phyloP scores from a whole-genome alignment of 2,329 filamentous ascomycete genomes.

The Talaromyces sp. region DNA sequence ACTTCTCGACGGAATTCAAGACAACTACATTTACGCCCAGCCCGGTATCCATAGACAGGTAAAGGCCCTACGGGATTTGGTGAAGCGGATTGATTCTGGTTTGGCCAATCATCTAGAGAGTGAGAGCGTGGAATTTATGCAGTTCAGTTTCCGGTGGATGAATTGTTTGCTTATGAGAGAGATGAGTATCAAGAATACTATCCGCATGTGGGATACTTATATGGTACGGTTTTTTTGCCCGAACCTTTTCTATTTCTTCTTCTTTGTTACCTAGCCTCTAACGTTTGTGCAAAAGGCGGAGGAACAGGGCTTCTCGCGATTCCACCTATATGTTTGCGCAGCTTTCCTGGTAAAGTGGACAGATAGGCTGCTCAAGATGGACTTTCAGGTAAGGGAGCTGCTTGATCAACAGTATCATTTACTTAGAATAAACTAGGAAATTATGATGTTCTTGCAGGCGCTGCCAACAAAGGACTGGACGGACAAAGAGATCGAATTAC shows the following conservation, averaged over 20 bases:
- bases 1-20: conserved; percentile 95
- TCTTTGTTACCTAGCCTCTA: conserved; percentile 7
- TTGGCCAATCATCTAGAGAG: conserved; percentile 83
- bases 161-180: conserved; percentile 98
- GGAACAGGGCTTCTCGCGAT: conserved; percentile 96
- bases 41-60: conserved; percentile 96
- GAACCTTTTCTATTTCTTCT: neutral
- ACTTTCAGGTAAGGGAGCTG: conserved; percentile 56
- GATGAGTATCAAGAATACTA: conserved; percentile 91
- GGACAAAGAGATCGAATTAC: conserved; percentile 93
- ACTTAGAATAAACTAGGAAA: conserved; percentile 53
- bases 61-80: conserved; percentile 78
- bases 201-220: conserved; percentile 99
- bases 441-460: conserved; percentile 99
- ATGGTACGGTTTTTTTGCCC: conserved; percentile 53
- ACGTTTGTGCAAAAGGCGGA: conserved; percentile 61
- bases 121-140: conserved; percentile 95
- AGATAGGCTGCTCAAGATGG: conserved; percentile 89
- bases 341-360: conserved; percentile 99
- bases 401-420: neutral
- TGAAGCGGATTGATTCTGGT: conserved; percentile 76
- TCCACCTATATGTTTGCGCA: conserved; percentile 96
- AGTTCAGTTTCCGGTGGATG: conserved; percentile 99
- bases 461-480: conserved; percentile 91
- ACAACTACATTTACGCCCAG: conserved; percentile 97